Base-by-base conservation (phyloP, 495 filamentous ascomycete species). In the Aspergillus wentii region DNA sequence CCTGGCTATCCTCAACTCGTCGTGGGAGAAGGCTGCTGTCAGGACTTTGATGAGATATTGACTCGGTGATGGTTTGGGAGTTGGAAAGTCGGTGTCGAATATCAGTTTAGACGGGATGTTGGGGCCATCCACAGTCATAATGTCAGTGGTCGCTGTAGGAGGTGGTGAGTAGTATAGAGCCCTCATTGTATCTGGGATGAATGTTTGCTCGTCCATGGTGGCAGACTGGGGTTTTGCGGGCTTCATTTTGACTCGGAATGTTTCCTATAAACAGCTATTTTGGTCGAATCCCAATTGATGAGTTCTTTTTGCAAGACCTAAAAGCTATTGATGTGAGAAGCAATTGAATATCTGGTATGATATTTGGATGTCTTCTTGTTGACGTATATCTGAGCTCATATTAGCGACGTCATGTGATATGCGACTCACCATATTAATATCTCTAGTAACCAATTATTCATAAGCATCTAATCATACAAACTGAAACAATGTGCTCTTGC, bases 1-100 rank as follows among this genome's bases (percentile, higher is more conserved):
- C 58, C 66, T 71, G 11, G 54, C 42, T 10, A 82, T 62, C 16
- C 59, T 51, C 5, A 65, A 33, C 45, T 82, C 80, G 31, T 78
- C 72, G 33, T 72, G 62, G 41, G 68, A 80, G 28, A 78, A 72
- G 14, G 77, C 69, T 14, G 72, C 69, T 8, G 78, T 65, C 29
- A 69, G 61, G 10, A 81, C 71, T 38, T 75, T 74, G 52, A 85
- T 69, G 5, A 83, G 68, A 41, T 82, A 78, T 44, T 82, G 70
- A 5, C 55, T 46, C 5, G 49, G 40, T 3, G 59, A 52, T 1
- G 68, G 66, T 23, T 56, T 55, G 2, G 69, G 66, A 0, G 55
- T 63, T n/a, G 67, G 56, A 40, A 59, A 47, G 47, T 62, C 47
- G 38, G 51, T 51, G 32, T 68, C 62, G 21, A 66, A 56, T 17